These are phyloP conservation scores for Hydrangea macrophylla DNA, from an alignment of 148 eudicot species.

Conservation along the genomic window DNA sequence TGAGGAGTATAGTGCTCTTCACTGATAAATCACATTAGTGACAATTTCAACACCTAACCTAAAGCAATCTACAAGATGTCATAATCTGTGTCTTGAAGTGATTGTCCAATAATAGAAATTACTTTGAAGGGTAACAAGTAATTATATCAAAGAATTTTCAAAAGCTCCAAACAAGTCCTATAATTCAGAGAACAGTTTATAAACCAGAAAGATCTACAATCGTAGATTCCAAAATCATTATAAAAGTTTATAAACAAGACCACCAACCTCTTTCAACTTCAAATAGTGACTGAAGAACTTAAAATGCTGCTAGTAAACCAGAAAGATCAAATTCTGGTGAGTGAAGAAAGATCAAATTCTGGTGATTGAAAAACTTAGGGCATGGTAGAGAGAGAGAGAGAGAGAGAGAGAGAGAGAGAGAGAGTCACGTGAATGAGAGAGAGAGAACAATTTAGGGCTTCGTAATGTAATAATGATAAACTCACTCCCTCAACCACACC, in stretches of 20 bases:
- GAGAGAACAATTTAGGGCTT: too few species aligned
- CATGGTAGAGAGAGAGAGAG: too few species aligned
- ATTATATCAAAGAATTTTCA: not conserved
- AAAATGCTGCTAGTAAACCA: not conserved
- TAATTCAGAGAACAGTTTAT: not conserved
- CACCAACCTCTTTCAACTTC: slow-evolving; percentile 5
- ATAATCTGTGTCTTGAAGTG: not conserved
- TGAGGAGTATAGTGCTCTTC: slow-evolving; percentile 16
- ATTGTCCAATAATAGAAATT: not conserved
- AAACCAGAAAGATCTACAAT: not conserved
- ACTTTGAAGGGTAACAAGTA: not conserved
- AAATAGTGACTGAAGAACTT: not conserved
- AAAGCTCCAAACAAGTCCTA: slow-evolving; percentile 2
- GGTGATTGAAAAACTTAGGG: too few species aligned
- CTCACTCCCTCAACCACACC: too few species aligned
- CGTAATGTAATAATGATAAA: too few species aligned
- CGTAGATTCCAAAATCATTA: not conserved
- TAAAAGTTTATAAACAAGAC: not conserved
- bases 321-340: too few species aligned
- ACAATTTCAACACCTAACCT: slow-evolving; percentile 4
- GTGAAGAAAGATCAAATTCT: too few species aligned
- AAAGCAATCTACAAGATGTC: not conserved
- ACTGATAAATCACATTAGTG: slow-evolving; percentile 18
- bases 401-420: too few species aligned
- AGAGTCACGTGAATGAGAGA: too few species aligned